Conservation (phyloP, 2,329 filamentous ascomycete species). For the Cylindrodendrum hubeiense region DNA sequence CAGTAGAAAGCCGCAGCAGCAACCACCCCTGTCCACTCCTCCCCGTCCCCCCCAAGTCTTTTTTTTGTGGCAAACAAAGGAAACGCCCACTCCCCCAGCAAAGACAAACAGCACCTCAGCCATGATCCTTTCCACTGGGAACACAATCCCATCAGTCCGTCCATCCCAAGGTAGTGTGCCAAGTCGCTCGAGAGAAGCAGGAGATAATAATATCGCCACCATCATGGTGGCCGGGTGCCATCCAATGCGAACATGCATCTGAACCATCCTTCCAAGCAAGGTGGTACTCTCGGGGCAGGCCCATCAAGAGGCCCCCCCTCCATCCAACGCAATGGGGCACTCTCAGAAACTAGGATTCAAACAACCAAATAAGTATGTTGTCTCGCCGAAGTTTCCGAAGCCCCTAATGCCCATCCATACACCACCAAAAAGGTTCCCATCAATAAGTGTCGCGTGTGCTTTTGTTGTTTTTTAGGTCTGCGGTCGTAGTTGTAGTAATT, state of each 20-base stretch:
- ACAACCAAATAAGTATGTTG: conserved; percentile 10
- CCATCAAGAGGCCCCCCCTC: conserved; percentile 6
- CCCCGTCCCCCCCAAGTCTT: conserved; percentile 24
- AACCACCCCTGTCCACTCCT: conserved; percentile 29
- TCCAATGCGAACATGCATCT: conserved; percentile 16
- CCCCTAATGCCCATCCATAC: conserved; percentile 17
- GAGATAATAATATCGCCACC: conserved; percentile 32
- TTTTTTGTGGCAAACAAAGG: conserved; percentile 24
- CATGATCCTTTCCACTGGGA: conserved; percentile 32
- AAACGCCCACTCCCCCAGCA: conserved; percentile 29
- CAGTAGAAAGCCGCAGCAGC: conserved; percentile 31
- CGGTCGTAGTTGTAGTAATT: conserved; percentile 47
- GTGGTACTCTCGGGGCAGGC: neutral
- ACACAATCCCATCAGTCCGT: conserved; percentile 33
- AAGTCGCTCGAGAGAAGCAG: conserved; percentile 27
- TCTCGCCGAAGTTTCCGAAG: conserved; percentile 12
- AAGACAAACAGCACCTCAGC: conserved; percentile 35
- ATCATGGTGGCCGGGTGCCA: conserved; percentile 9
- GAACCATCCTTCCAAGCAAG: conserved; percentile 14
- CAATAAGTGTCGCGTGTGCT: conserved; percentile 37
- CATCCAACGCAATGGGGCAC: conserved; percentile 10
- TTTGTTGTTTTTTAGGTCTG: conserved; percentile 43
- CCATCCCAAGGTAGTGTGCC: conserved; percentile 36
- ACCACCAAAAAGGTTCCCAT: conserved; percentile 28
- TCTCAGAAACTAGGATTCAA: conserved; percentile 10